Base-by-base conservation (phyloP, 371 early-diverging fungal species). In the Mortierella sp. region DNA sequence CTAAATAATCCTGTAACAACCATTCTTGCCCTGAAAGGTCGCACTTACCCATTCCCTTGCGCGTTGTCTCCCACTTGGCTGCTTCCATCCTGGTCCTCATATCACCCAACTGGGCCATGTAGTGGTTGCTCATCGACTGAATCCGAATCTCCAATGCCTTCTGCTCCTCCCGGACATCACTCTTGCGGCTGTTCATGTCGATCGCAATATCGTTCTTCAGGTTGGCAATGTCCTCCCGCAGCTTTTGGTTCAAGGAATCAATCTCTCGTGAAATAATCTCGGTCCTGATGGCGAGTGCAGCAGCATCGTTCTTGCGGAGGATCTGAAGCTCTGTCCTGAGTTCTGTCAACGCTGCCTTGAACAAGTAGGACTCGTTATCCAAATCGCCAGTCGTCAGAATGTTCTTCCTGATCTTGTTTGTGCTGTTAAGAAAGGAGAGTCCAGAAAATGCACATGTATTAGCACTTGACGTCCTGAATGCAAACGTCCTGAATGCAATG, bases 21-120 rank as follows among this genome's bases (percentile, higher is more conserved):
- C 10, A 48, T 14, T 55, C 21, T 16, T n/a, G 50, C 21, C 10
- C 34, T 21, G 34, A 8, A 5, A 73, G 24, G 8, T 16, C 4
- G 71, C 34, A 61, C 88, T 80, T 89, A 90, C 91, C 78, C 88
- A 96, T 90, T 34, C 95, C 96, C 51, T 93, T 92, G 84, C 96
- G 92, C 19, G 94, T 96, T 0, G 95, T 91, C 71, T 95, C 95
- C 90, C 95, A 93, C 79, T 95, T 94, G 71, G 97, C 92, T 3
- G 97, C 95, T 87, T 98, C 98, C 76, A 98, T 93, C 37, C 92
- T 93, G 2, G 97, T 98, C 67, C 95, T 91, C 83, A 98, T 91
- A 76, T 96, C 96, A 69, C 96, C 96, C 37, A 96, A 74, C 28
- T 91, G 87, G 6, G 97, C 91, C 73, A 95, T 94, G 72, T 96